Percentiles rank a stretch among this genome's conserved stretches.
Evolutionary conservation across 2,329 filamentous ascomycete species (phyloP).

Genomic region (Scytalidium sp.): DNA sequence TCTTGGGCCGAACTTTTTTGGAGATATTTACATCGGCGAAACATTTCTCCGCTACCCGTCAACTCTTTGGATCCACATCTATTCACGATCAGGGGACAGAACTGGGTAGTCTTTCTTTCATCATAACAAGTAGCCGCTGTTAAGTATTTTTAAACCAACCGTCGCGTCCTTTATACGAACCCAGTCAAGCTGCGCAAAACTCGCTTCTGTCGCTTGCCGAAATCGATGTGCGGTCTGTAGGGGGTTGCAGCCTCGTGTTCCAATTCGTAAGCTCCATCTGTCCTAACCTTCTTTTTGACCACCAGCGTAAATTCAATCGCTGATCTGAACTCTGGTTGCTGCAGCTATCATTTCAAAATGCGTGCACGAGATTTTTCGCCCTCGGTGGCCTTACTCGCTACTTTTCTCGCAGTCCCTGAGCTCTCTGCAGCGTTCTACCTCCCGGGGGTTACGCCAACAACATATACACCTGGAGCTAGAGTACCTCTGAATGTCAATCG

Average conservation of each 20-base stretch:
- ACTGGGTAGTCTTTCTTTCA: too few relatives aligned
- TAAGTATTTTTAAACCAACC: too few relatives aligned
- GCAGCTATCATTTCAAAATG: constrained; percentile 23
- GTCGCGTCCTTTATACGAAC: too few relatives aligned
- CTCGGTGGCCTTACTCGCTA: constrained; percentile 46
- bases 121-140: too few relatives aligned
- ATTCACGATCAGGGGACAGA: too few relatives aligned
- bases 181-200: background rate
- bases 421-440: constrained; percentile 82
- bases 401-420: constrained; percentile 48
- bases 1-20: too few relatives aligned
- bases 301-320: background rate
- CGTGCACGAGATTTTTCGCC: constrained; percentile 24
- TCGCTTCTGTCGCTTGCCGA: background rate
- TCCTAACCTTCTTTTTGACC: background rate
- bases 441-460: constrained; percentile 89
- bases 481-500: constrained; percentile 92
- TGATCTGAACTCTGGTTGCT: background rate
- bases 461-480: constrained; percentile 74
- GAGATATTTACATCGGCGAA: constrained; percentile 9
- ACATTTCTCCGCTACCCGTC: constrained; percentile 10
- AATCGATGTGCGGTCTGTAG: background rate
- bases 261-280: constrained; percentile 15
- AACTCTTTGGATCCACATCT: constrained; percentile 3
- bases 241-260: constrained; percentile 1